Conservation (phyloP, 2,329 filamentous ascomycete genomes). For the Colletotrichum sp. region DNA sequence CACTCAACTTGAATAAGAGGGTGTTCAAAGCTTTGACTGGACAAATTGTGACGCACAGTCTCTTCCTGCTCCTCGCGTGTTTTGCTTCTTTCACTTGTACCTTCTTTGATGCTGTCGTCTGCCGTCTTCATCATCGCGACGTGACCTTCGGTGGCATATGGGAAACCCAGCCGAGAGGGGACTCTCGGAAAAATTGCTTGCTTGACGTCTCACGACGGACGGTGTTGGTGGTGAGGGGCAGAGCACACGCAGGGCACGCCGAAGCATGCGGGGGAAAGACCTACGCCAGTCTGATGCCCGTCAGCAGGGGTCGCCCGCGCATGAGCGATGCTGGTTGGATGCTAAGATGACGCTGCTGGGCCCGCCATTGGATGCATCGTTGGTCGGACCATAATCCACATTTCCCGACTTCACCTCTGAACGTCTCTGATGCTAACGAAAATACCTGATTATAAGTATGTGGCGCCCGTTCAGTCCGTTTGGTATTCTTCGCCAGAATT, state of each 20-base stretch:
- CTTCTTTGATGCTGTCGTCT: neutral
- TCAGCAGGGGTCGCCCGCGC: neutral
- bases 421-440: neutral
- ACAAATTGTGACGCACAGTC: too few relatives aligned
- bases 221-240: neutral
- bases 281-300: neutral
- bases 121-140: neutral
- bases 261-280: neutral
- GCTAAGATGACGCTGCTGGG: neutral
- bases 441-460: neutral
- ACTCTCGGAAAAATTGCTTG: neutral
- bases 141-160: neutral
- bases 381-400: neutral
- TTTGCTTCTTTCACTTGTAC: neutral
- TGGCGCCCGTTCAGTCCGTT: rapidly evolving
- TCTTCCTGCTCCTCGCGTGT: neutral
- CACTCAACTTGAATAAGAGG: too few relatives aligned
- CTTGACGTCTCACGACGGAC: neutral
- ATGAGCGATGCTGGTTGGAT: neutral
- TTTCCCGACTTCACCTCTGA: neutral
- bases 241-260: neutral
- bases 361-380: neutral
- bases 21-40: too few relatives aligned
- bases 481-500: neutral
- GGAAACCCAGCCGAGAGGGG: neutral